phyloP scores from a whole-genome alignment of 768 basidiomycete species.

The Kwoniella sp. region DNA sequence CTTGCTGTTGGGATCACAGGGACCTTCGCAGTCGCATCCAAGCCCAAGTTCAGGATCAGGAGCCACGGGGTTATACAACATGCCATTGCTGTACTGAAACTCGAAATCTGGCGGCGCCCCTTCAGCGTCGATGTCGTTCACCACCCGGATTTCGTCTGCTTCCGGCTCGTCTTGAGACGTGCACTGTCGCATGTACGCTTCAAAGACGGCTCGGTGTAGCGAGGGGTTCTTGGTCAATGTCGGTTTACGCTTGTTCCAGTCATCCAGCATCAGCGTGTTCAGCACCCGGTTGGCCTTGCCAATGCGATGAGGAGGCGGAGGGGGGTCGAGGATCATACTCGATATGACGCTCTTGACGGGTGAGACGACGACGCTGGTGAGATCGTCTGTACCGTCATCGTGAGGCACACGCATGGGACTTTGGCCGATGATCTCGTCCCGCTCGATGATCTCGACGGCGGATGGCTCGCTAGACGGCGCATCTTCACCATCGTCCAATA shows the following conservation, averaged over 20 bases:
- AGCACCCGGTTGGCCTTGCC: slow-evolving; percentile 13
- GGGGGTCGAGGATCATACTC: slow-evolving; percentile 1
- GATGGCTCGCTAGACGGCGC: slow-evolving; percentile 10
- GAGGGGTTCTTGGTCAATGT: slow-evolving; percentile 20
- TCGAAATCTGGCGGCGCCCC: slow-evolving; percentile 73
- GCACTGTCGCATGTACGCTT: slow-evolving; percentile 63
- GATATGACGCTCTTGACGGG: slow-evolving; percentile 1
- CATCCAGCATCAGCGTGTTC: slow-evolving; percentile 14
- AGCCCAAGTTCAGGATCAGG: slow-evolving; percentile 63
- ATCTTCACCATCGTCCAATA: slow-evolving; percentile 2
- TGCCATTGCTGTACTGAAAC: slow-evolving; percentile 77
- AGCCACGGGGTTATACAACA: slow-evolving; percentile 69
- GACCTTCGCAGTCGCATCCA: slow-evolving; percentile 71
- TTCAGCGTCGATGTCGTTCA: slow-evolving; percentile 64
- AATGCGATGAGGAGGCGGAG: slow-evolving; percentile 8
- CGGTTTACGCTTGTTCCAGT: slow-evolving; percentile 19
- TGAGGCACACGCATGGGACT: too few relatives aligned
- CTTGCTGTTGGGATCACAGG: slow-evolving; percentile 68
- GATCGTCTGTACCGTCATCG: not conserved
- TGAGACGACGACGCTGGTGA: not conserved
- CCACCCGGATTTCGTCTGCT: slow-evolving; percentile 64
- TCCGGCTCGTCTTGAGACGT: slow-evolving; percentile 64
- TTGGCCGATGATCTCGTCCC: too few relatives aligned
- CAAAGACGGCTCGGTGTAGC: slow-evolving; percentile 56
- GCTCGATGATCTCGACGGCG: not conserved